These are phyloP conservation scores for Beauveria sp. DNA, from an alignment of 2,329 filamentous ascomycete species.

Conservation along the genomic window DNA sequence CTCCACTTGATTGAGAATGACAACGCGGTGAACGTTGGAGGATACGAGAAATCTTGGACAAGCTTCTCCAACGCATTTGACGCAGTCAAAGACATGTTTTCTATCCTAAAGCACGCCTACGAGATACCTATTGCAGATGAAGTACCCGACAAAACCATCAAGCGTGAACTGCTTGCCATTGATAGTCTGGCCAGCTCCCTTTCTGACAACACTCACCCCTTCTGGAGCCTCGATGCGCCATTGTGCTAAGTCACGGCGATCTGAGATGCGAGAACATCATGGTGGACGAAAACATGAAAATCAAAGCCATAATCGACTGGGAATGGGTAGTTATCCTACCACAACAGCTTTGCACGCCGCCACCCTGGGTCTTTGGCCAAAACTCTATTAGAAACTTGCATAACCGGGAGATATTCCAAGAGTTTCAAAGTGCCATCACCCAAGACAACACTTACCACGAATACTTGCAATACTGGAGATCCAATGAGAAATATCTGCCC, in stretches of 20 bases:
- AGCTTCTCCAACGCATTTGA: neutral
- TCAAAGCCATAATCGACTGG: neutral
- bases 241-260: neutral
- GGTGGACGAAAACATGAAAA: neutral
- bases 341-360: neutral
- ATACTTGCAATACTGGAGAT: neutral
- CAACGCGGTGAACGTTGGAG: neutral
- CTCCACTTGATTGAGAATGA: neutral
- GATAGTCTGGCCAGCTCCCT: neutral
- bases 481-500: neutral
- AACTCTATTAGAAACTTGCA: neutral
- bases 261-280: neutral
- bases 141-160: neutral
- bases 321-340: neutral
- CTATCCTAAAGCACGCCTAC: neutral
- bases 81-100: neutral
- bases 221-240: neutral
- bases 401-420: neutral
- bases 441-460: neutral
- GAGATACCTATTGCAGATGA: neutral
- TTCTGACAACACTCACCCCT: neutral
- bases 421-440: neutral
- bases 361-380: neutral
- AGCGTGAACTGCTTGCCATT: neutral
- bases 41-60: neutral